Evolutionary conservation across 345 rosid species (phyloP), one percentile per base, ranked within the genome.

Genomic region (Combretum micranthum): DNA sequence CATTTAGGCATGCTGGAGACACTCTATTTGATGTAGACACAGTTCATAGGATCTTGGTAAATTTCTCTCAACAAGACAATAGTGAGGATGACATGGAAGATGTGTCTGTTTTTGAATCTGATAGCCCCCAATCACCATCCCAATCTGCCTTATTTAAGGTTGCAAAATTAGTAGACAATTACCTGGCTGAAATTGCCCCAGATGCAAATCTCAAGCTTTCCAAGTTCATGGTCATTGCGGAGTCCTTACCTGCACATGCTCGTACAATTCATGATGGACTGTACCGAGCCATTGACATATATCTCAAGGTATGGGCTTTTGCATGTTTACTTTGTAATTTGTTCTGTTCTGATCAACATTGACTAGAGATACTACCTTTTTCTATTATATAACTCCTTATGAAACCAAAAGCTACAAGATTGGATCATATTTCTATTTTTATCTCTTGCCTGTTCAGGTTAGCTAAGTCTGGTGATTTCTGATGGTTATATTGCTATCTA

Each of bases 21-120:
- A 92, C 98, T 39, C 72, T 92, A 66, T 88, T 92, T n/a, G 98
- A 92, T 50, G 84, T 88, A 17, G 97, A 92, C 68, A 84, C 91
- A 4, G 94, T 92, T 59, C 91, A 92, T 16, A 84, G 96, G 72
- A 86, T 92, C 69, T 73, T 92, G 76, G 89, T 92, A 23, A 92
- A 83, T 64, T 92, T 92, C 68, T 83, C 97, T 13, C 98, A 92
- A 75, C 98, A 86, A 74, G 96, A 86, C 66, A 88, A 81, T 32
- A 88, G 93, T 6, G 98, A 86, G 53, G 93, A 86, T 64, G 98
- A 88, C 45, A 55, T 81, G 78, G 95, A 86, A 39, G 87, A 81
- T 42, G 85, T 75, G 50, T 88, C 95, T 2, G 89, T 86, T 43
- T 84, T 92, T 52, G 97, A 92, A 76, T 77, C 82, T 0, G 89